Base-by-base conservation (phyloP, 2,329 filamentous ascomycete species). In the Beauveria australis region DNA sequence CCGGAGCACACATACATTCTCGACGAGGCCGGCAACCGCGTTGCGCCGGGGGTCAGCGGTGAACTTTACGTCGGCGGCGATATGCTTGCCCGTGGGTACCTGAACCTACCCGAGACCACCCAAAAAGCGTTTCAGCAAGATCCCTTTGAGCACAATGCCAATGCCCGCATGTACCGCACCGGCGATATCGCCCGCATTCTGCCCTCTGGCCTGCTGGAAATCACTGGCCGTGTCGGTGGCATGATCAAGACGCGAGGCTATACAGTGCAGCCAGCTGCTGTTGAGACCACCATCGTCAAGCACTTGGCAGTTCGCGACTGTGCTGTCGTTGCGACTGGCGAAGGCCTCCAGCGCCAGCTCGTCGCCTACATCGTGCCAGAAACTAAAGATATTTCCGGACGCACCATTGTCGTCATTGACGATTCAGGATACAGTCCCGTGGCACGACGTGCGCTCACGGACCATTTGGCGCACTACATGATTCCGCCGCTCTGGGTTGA, bases 231-330 rank as follows among this genome's bases (percentile, higher is more conserved):
- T 56, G 86, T 90, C 1, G 88, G 88, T 16, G 83, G 85, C 14
- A 91, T 92, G 88, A 91, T 92, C 75, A 92, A 92, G 74, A 81
- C 91, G 12, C 84, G 89, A 61, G 89, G 89, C 1, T 92, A 91
- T 68, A 91, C 87, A 1, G 86, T 92, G 3, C 88, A 91, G 26
- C 89, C 89, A 6, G 86, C 85, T 8, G 89, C 89, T 62, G 88
- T 92, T 1, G 88, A 92, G 70, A 88, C 85, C 65, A 84, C 85
- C 6, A 89, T 92, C 61, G 78, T 86, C 60, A 82, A 84, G 65
- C 79, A 89, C 64, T 74, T 92, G 37, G 88, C 87, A 14, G 88
- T 92, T 56, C 83, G 81, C 1, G 82, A 86, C 53, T 91, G 89
- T 64, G 88, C 86, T 1, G 88, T 93, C 0, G 75, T 88, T 24